A percentile compares a stretch with the other conserved stretches of the same genome.
Conservation (phyloP, 257 asterid species). For the Schizonepeta tenuifolia region DNA sequence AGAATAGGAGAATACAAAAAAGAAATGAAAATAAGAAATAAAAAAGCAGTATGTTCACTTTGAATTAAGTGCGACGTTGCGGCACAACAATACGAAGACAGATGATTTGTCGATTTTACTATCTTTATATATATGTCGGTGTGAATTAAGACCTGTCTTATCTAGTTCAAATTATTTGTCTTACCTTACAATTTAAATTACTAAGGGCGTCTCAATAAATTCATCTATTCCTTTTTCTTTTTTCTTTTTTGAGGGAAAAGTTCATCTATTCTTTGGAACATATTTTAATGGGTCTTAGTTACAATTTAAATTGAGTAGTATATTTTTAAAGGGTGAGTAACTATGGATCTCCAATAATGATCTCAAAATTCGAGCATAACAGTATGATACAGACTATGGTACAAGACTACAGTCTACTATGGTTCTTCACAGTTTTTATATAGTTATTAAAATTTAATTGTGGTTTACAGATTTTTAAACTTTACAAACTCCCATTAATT, state of each 20-base stretch:
- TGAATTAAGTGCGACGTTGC: slow-evolving; percentile 23
- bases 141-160: slow-evolving; percentile 16
- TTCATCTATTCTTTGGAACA: background rate
- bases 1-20: background rate
- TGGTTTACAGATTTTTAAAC: no score
- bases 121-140: background rate
- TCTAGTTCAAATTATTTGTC: slow-evolving; percentile 14
- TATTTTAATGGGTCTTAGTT: background rate
- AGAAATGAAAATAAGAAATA: background rate
- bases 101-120: slow-evolving; percentile 33
- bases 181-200: no score
- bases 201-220: background rate
- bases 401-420: no score
- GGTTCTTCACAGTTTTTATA: no score
- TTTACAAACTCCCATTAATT: no score
- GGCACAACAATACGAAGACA: slow-evolving; percentile 35
- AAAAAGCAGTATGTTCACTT: slow-evolving; percentile 7
- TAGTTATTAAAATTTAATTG: no score
- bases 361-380: no score
- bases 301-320: no score
- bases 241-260: no score
- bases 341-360: no score
- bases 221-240: background rate
- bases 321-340: no score
- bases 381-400: no score